A percentile compares a stretch with the other conserved stretches of the same genome.
Conservation (phyloP, 805 yeast genomes). For the Cyberlindnera lachancei region DNA sequence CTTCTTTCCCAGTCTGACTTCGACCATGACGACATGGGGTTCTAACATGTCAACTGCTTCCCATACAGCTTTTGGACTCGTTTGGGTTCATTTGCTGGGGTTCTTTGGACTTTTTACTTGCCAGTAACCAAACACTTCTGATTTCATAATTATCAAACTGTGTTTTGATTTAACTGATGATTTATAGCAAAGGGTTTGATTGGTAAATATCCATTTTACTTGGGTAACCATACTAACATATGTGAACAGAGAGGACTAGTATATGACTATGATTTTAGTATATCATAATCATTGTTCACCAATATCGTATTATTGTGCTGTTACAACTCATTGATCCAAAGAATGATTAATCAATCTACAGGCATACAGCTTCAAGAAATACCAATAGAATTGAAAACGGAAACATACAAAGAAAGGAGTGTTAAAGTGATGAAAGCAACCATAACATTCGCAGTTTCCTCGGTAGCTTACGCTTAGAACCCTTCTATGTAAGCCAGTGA, state of each 20-base stretch:
- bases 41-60: conserved; percentile 23
- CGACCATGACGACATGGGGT: conserved; percentile 90
- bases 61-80: conserved; percentile 1
- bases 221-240: no score
- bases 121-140: conserved; percentile 71
- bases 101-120: conserved; percentile 64
- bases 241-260: conserved; percentile 9
- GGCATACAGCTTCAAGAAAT: no score
- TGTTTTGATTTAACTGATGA: no score
- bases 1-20: conserved; percentile 87
- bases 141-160: no score
- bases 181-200: no score
- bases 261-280: conserved; percentile 7
- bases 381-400: no score
- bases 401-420: no score
- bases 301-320: no score
- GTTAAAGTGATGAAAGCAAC: conserved; percentile 66
- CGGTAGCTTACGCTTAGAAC: conserved; percentile 88
- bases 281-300: no score
- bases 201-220: no score
- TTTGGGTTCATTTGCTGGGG: conserved; percentile 1
- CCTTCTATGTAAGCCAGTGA: conserved; percentile 73
- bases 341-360: no score
- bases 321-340: no score
- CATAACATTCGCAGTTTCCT: conserved; percentile 92